A percentile compares a stretch with the other conserved stretches of the same genome.
Evolutionary conservation across 495 filamentous ascomycete genomes (phyloP).

Genomic region (Tuber borchii): DNA sequence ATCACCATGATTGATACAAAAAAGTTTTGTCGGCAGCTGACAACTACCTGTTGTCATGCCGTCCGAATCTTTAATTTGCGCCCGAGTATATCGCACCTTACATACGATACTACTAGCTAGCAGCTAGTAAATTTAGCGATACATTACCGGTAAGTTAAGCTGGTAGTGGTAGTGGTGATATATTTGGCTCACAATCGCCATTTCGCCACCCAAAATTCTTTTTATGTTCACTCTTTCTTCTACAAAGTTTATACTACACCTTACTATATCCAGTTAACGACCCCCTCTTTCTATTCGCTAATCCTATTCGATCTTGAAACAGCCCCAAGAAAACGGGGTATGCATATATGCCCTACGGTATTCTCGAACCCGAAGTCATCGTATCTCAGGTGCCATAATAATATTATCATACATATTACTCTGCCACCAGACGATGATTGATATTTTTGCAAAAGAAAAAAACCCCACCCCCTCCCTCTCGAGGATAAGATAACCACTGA

Average conservation of each 20-base stretch:
- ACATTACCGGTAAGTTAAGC: no score
- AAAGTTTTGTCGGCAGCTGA: no score
- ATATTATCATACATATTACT: neutral
- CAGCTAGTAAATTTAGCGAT: neutral
- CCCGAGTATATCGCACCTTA: no score
- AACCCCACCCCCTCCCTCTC: neutral
- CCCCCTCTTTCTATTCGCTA: neutral
- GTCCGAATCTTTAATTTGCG: no score
- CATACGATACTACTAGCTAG: neutral
- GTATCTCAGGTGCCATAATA: neutral
- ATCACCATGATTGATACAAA: no score
- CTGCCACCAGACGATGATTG: neutral
- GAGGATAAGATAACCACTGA: neutral
- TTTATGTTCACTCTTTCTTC: neutral
- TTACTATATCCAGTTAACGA: no score
- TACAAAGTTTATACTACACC: neutral
- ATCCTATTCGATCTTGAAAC: slow-evolving; percentile 1
- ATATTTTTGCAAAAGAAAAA: neutral
- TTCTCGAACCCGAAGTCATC: neutral
- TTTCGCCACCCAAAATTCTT: neutral
- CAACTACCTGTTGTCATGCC: no score
- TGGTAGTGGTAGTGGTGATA: neutral
- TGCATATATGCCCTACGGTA: neutral
- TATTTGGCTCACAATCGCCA: neutral
- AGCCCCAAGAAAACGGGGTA: neutral